These are phyloP conservation scores for Ceriops zippeliana DNA, from an alignment of 345 rosid species.

Conservation along the genomic window DNA sequence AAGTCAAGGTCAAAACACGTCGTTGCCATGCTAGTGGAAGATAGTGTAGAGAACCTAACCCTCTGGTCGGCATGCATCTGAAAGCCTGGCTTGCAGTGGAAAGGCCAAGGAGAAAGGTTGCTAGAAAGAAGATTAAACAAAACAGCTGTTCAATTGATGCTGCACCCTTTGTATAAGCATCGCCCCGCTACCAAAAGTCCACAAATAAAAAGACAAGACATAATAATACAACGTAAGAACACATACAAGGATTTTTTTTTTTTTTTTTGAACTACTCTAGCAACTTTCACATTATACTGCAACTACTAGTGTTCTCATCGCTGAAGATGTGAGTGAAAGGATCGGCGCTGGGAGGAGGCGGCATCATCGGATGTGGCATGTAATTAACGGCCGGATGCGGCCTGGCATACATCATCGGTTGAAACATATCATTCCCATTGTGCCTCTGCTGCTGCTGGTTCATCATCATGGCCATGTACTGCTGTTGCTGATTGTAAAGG, in stretches of 20 bases:
- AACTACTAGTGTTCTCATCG: conserved; percentile 84
- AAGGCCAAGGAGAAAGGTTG: too few relatives aligned
- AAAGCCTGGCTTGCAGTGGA: too few relatives aligned
- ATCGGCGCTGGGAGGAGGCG: conserved; percentile 41
- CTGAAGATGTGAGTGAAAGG: conserved; percentile 68
- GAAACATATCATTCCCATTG: conserved; percentile 64
- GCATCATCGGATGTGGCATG: conserved; percentile 54
- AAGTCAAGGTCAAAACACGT: too few relatives aligned
- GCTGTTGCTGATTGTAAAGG: conserved; percentile 56
- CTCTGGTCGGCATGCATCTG: too few relatives aligned
- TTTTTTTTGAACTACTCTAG: conserved; percentile 11
- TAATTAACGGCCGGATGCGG: conserved; percentile 53
- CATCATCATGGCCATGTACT: conserved; percentile 68
- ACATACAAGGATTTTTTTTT: not conserved
- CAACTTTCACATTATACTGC: conserved; percentile 71
- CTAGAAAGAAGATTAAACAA: too few relatives aligned
- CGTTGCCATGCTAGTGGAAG: too few relatives aligned
- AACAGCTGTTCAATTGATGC: not conserved
- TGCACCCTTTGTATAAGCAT: conserved; percentile 18
- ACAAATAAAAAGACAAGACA: too few relatives aligned
- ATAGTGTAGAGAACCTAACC: too few relatives aligned
- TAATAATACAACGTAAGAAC: not conserved
- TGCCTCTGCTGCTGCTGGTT: conserved; percentile 34
- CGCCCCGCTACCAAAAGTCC: not conserved
- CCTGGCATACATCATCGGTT: conserved; percentile 76